Evolutionary conservation across 768 basidiomycete genomes (phyloP).

Genomic region (Rhizopogon vulgaris): DNA sequence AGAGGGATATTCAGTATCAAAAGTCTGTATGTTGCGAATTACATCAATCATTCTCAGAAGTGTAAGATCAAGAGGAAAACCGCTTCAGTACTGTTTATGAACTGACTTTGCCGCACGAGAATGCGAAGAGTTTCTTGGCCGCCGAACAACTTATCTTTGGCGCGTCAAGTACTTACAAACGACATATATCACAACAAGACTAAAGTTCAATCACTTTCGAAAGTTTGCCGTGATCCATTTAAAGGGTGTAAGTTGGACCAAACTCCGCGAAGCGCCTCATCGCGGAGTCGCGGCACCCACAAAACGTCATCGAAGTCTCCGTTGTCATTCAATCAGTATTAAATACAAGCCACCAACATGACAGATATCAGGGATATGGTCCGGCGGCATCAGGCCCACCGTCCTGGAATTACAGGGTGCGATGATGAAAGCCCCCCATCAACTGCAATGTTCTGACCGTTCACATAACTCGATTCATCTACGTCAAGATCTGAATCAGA

Average conservation of each 20-base stretch:
- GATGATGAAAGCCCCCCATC: constrained; percentile 84
- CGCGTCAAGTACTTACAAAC: neutral
- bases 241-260: neutral
- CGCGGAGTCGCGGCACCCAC: constrained; percentile 14
- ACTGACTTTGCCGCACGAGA: neutral
- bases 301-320: neutral
- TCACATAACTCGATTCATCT: constrained; percentile 91
- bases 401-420: constrained; percentile 72
- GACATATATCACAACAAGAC: neutral
- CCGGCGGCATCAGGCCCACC: constrained; percentile 43
- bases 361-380: neutral
- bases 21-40: neutral
- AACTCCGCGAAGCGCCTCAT: constrained; percentile 20
- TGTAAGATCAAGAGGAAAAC: no score
- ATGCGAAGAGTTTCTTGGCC: neutral
- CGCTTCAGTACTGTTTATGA: no score
- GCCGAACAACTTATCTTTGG: neutral
- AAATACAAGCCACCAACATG: neutral
- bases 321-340: constrained; percentile 1
- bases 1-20: neutral
- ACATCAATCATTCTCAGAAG: neutral
- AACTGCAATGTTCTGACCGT: constrained; percentile 81
- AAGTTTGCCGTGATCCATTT: no score
- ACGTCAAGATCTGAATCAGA: constrained; percentile 6
- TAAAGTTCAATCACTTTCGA: neutral